phyloP scores from a whole-genome alignment of 2,329 filamentous ascomycete species.

The Colletotrichum shisoi region DNA sequence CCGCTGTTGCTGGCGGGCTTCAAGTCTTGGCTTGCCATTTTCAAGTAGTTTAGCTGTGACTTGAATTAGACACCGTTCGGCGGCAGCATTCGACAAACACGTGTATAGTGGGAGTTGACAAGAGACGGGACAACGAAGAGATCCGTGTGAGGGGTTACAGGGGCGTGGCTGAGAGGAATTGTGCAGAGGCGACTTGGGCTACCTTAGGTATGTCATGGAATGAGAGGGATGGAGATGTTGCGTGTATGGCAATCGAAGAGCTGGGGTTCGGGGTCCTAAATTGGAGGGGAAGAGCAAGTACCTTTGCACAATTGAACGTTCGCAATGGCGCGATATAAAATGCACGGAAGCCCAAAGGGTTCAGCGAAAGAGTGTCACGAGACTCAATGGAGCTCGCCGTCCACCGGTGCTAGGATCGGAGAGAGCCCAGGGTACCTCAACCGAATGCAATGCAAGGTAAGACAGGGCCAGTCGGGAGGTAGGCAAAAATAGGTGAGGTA shows the following conservation, averaged over 20 bases:
- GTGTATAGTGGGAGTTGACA: not conserved
- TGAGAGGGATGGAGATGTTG: not conserved
- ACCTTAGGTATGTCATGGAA: not conserved
- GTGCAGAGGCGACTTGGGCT: slow-evolving; percentile 7
- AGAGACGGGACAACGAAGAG: not conserved
- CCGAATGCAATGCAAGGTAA: slow-evolving; percentile 5
- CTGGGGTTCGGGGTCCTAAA: not conserved
- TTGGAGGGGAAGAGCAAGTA: not conserved
- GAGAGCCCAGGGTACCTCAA: not conserved
- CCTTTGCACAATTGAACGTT: not conserved
- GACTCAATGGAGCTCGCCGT: slow-evolving; percentile 37
- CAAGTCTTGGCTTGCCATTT: slow-evolving; percentile 30
- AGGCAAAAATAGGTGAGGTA: not conserved
- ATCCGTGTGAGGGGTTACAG: slow-evolving; percentile 6
- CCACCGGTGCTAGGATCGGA: slow-evolving; percentile 12
- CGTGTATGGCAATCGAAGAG: not conserved
- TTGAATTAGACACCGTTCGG: slow-evolving; percentile 7
- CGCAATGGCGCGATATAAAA: slow-evolving; percentile 18
- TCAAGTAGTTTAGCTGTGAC: not conserved
- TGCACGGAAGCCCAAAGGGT: slow-evolving; percentile 9
- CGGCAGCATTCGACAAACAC: not conserved
- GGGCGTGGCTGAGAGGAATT: not conserved
- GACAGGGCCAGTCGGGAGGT: not conserved
- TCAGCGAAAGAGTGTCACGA: slow-evolving; percentile 23
- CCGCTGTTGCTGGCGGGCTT: slow-evolving; percentile 25